These are phyloP conservation scores for Colletotrichum lindemuthianum DNA, from an alignment of 2,329 filamentous ascomycete species.

Conservation along the genomic window DNA sequence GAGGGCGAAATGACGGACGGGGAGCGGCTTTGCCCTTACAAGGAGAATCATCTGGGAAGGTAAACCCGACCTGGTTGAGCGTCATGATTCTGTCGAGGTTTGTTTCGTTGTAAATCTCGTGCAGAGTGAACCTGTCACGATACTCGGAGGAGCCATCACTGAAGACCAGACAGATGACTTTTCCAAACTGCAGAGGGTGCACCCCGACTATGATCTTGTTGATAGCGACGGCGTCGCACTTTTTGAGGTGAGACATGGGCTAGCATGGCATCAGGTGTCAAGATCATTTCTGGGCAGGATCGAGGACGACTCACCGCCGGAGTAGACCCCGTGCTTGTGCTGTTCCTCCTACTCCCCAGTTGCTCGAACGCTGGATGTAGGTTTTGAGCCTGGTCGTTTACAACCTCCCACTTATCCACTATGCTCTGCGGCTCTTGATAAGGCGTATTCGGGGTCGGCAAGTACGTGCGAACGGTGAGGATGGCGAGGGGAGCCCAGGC, in stretches of 20 bases:
- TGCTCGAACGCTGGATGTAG: conserved; percentile 84
- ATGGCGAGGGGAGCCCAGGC: conserved; percentile 69
- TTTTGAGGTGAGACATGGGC: conserved; percentile 60
- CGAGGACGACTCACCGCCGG: conserved; percentile 28
- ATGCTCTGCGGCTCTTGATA: conserved; percentile 77
- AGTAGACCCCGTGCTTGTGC: conserved; percentile 39
- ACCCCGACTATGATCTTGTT: conserved; percentile 78
- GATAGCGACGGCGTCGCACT: conserved; percentile 73
- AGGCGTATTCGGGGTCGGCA: conserved; percentile 62
- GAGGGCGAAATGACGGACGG: conserved; percentile 12
- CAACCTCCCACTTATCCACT: conserved; percentile 84
- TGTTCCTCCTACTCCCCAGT: conserved; percentile 71
- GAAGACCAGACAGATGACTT: conserved; percentile 76
- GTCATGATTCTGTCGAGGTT: conserved; percentile 74
- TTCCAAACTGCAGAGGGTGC: conserved; percentile 75
- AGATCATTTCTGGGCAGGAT: conserved; percentile 33
- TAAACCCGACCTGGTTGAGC: conserved; percentile 81
- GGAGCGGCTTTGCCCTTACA: conserved; percentile 56
- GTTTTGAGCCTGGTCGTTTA: conserved; percentile 71
- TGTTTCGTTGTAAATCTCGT: conserved; percentile 71
- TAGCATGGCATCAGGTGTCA: conserved; percentile 35
- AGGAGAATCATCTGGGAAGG: conserved; percentile 72
- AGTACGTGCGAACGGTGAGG: conserved; percentile 76
- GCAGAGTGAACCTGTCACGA: conserved; percentile 79
- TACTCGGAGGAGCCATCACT: conserved; percentile 86